A percentile compares a stretch with the other conserved stretches of the same genome.
Conservation (phyloP, 176 grass and related monocot genomes). For the Sorghum bicolor region DNA sequence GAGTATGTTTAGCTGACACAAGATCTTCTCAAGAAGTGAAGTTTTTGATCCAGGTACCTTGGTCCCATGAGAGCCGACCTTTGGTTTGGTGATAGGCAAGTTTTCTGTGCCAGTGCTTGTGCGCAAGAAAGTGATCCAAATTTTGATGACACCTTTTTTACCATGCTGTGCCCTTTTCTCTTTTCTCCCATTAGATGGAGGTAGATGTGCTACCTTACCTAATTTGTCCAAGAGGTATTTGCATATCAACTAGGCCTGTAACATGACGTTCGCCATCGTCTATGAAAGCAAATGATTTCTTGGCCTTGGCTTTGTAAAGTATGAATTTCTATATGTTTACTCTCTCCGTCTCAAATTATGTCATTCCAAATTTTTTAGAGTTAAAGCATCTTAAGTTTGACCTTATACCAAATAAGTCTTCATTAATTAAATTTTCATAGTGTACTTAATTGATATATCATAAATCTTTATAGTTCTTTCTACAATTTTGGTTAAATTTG, state of each 20-base stretch:
- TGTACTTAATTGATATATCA: too few relatives aligned
- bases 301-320: not conserved
- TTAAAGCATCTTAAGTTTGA: too few relatives aligned
- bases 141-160: slow-evolving; percentile 22
- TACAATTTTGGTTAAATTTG: too few relatives aligned
- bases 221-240: not conserved
- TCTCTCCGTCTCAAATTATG: too few relatives aligned
- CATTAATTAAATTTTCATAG: too few relatives aligned
- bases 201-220: not conserved
- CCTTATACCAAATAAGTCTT: too few relatives aligned
- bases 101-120: not conserved
- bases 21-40: not conserved
- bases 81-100: not conserved
- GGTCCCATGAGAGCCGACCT: not conserved
- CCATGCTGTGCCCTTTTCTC: not conserved
- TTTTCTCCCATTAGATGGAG: not conserved
- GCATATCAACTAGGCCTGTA: not conserved
- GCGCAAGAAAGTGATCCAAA: not conserved
- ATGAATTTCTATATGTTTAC: not conserved
- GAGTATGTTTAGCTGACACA: not conserved
- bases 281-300: not conserved
- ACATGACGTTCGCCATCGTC: not conserved
- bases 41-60: not conserved
- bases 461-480: too few relatives aligned
- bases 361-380: too few relatives aligned